A percentile compares a stretch with the other conserved stretches of the same genome.
Evolutionary conservation across 2,329 filamentous ascomycete species (phyloP).

Genomic region (Epichloe glyceriae): DNA sequence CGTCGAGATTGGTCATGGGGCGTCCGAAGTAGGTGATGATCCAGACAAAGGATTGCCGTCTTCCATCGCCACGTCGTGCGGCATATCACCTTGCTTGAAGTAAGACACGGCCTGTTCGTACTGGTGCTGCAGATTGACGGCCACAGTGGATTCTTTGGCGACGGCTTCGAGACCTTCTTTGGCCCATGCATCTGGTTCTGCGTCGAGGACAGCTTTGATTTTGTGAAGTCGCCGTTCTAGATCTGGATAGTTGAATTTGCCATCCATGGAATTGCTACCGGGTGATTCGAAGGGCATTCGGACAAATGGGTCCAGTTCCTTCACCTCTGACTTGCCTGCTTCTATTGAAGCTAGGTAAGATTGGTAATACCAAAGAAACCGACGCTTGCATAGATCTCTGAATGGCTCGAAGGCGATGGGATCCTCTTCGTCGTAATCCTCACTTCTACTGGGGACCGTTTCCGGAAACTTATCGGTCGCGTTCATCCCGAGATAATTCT

Average conservation of each 20-base stretch:
- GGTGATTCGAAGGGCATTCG: constrained; percentile 72
- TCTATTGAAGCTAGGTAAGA: constrained; percentile 65
- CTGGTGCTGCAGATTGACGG: constrained; percentile 71
- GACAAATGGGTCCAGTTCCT: constrained; percentile 52
- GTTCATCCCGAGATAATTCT: constrained; percentile 60
- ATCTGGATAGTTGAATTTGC: constrained; percentile 67
- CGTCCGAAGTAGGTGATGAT: constrained; percentile 76
- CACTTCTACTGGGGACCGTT: constrained; percentile 13
- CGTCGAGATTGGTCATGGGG: constrained; percentile 87
- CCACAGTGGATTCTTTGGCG: constrained; percentile 57
- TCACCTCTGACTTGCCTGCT: constrained; percentile 49
- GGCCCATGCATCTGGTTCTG: constrained; percentile 62
- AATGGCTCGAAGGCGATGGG: constrained; percentile 66
- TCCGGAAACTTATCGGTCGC: constrained; percentile 21
- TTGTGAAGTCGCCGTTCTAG: constrained; percentile 55
- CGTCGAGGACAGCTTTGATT: constrained; percentile 58
- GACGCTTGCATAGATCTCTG: constrained; percentile 76
- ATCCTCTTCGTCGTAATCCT: constrained; percentile 41
- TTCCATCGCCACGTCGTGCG: constrained; percentile 63
- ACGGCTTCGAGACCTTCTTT: constrained; percentile 50
- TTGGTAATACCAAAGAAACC: constrained; percentile 93
- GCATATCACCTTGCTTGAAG: constrained; percentile 57
- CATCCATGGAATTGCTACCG: constrained; percentile 70
- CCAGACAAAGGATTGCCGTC: constrained; percentile 81
- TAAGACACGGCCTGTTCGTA: constrained; percentile 69